Base-by-base conservation (phyloP, 768 basidiomycete species). In the Agrocybe praecox region DNA sequence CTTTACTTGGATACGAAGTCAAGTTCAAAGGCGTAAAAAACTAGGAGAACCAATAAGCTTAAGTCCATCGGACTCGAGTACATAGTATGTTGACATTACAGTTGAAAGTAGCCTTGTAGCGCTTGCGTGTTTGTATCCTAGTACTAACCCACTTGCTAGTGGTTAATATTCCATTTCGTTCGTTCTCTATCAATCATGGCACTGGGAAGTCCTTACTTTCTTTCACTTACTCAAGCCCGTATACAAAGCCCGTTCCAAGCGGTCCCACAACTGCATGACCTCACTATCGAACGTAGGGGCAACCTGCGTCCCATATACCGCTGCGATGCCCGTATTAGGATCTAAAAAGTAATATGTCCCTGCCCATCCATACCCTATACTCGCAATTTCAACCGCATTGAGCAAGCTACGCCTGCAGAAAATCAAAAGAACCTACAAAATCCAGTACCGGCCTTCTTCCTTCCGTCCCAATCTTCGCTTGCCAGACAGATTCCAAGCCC, bases 331-430 rank as follows among this genome's bases (percentile, higher is more conserved):
- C 2, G 72, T 69, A 2, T 54, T 58, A 10, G 73, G 73, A 55
- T 76, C 75, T 53, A 75, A 58, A 36, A 73, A 68, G 54, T 69
- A 67, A 45, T 63, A 70, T 0, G 75, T 74, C 32, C 67, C 68
- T 18, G 73, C 73, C 70, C 70, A 76, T 5, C 74, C 74, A 21
- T 55, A 67, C 73, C 73, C 73, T 73, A 40, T 5, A 40, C 33
- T 15, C 7, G 33, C 33, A 7, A 34, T 7, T 7, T 34, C 33
- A 34, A 15, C 33, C 15, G 7, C 15, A 7, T 15, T 22, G 21
- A 23, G 46, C 14, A 5, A 9, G 46, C 22, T 6, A 26, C 66
- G 44, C 3, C 8, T 10, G 17, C 8, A 33, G 6, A 22, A 18
- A 17, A 32, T 24, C 24, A 12, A 26, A 26, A 17, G 44, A 29